These are phyloP conservation scores for Eucalyptus fibrosa DNA, from an alignment of 345 rosid species.

Conservation along the genomic window DNA sequence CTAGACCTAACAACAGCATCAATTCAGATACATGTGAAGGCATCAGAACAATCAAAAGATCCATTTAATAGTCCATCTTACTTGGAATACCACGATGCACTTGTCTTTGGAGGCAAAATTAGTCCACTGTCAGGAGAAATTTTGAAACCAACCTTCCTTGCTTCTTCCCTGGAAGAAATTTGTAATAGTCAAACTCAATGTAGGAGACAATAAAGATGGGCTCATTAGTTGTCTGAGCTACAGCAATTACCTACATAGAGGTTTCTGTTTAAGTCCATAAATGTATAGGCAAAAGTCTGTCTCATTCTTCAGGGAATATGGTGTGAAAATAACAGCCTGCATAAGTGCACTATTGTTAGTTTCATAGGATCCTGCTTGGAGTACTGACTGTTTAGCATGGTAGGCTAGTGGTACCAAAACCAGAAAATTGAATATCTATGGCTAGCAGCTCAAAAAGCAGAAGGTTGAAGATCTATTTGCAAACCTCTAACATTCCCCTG, in stretches of 20 bases:
- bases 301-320: conserved; percentile 66
- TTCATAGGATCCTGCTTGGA: not conserved
- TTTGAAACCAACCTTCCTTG: conserved; percentile 24
- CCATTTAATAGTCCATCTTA: conserved; percentile 11
- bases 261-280: conserved; percentile 48
- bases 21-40: not conserved
- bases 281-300: conserved; percentile 50
- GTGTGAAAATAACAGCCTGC: conserved; percentile 73
- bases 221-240: conserved; percentile 1
- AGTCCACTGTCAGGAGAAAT: conserved; percentile 61
- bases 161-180: conserved; percentile 44
- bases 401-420: not conserved
- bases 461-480: not conserved
- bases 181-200: not conserved
- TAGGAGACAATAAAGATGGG: not conserved
- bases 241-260: conserved; percentile 39
- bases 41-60: not conserved
- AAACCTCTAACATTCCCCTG: conserved; percentile 82
- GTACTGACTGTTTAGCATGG: not conserved
- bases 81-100: conserved; percentile 69
- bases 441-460: not conserved
- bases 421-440: not conserved
- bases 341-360: not conserved
- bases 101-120: conserved; percentile 52
- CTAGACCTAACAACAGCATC: conserved; percentile 40